These are phyloP conservation scores for Jackrogersella minutella DNA, from an alignment of 495 filamentous ascomycete genomes.

Conservation along the genomic window DNA sequence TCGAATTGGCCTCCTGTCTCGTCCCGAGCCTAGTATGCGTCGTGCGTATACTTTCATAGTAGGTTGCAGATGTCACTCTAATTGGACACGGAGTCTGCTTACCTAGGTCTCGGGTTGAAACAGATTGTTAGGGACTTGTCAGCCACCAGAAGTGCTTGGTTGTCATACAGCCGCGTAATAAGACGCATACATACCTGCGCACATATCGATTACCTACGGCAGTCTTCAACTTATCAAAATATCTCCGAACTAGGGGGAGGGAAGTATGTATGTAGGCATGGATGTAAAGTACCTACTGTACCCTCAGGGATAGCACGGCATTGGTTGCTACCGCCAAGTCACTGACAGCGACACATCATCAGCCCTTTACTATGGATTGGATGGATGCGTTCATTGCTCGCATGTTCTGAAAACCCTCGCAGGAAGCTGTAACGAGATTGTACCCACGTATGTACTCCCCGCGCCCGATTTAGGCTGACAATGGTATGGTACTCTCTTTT, in stretches of 20 bases:
- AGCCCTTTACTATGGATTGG: conserved; percentile 3
- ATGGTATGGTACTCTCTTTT: conserved; percentile 31
- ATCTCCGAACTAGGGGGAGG: conserved; percentile 36
- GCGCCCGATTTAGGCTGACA: conserved; percentile 11
- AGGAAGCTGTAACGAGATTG: conserved; percentile 25
- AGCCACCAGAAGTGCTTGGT: conserved; percentile 26
- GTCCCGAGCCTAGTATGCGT: conserved; percentile 20
- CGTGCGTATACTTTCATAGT: too few species aligned
- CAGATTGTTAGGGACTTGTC: conserved; percentile 17
- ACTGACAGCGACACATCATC: conserved; percentile 29
- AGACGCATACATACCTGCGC: conserved; percentile 18
- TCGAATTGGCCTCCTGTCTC: conserved; percentile 14
- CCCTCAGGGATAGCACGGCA: too few species aligned
- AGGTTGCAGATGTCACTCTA: neutral
- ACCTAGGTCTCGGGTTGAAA: conserved; percentile 24
- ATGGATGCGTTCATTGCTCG: conserved; percentile 33
- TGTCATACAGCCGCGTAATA: conserved; percentile 41
- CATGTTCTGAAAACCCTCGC: conserved; percentile 26
- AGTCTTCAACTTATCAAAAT: conserved; percentile 31
- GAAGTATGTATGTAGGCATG: too few species aligned
- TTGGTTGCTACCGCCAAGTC: conserved; percentile 30
- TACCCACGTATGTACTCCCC: conserved; percentile 22
- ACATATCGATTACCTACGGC: conserved; percentile 26
- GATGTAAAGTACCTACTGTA: too few species aligned
- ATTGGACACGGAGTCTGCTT: conserved; percentile 6